Percentiles rank a stretch among this genome's conserved stretches.
Conservation (phyloP, 2,329 filamentous ascomycete genomes). For the Pestalotiopsis sp. region DNA sequence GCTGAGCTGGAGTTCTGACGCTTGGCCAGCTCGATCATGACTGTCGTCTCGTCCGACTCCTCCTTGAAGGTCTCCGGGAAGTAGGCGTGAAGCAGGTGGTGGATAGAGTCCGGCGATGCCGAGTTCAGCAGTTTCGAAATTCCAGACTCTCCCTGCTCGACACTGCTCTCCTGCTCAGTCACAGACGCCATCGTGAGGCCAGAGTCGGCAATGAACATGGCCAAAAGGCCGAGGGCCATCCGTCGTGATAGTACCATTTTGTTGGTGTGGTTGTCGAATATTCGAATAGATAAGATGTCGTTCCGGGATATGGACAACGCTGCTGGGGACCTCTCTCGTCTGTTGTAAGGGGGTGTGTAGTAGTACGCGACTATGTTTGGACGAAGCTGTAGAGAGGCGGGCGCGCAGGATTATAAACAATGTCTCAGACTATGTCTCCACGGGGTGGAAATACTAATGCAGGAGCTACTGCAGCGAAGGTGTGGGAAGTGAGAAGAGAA, state of each 20-base stretch:
- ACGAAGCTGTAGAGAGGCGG: neutral
- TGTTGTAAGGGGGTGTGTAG: neutral
- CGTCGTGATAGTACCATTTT: slow-evolving; percentile 40
- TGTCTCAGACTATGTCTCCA: slow-evolving; percentile 7
- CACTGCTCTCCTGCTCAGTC: slow-evolving; percentile 17
- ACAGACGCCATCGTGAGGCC: slow-evolving; percentile 35
- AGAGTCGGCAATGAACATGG: slow-evolving; percentile 32
- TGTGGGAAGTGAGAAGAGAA: neutral
- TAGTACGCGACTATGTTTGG: neutral
- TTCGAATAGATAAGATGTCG: neutral
- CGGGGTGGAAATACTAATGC: slow-evolving; percentile 2
- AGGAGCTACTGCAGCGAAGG: slow-evolving; percentile 10
- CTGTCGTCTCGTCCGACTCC: slow-evolving; percentile 69
- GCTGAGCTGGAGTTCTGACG: slow-evolving; percentile 47
- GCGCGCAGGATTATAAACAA: neutral
- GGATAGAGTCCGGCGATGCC: slow-evolving; percentile 61
- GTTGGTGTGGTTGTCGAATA: neutral
- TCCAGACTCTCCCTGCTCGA: slow-evolving; percentile 27
- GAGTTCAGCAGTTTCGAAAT: slow-evolving; percentile 59
- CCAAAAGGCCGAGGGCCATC: slow-evolving; percentile 34
- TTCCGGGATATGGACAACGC: neutral
- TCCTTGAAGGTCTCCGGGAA: slow-evolving; percentile 66
- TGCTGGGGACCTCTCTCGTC: slow-evolving; percentile 7
- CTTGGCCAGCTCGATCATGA: slow-evolving; percentile 66
- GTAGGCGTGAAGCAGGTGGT: slow-evolving; percentile 66